A percentile compares a stretch with the other conserved stretches of the same genome.
Conservation (phyloP, 176 grass and related monocot species). For the Oryza meridionalis region DNA sequence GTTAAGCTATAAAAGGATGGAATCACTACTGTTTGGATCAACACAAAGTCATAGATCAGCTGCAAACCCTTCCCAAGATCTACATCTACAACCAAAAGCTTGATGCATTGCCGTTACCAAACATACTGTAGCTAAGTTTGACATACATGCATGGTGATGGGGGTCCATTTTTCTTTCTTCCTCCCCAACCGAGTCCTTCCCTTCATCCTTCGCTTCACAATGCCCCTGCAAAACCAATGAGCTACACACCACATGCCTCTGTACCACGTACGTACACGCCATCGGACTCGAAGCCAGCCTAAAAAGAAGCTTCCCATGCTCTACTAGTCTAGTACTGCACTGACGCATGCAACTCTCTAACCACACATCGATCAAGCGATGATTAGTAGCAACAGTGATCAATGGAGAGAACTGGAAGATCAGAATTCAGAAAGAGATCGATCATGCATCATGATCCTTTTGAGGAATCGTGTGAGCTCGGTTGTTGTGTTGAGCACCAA, state of each 20-base stretch:
- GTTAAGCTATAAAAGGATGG: background rate
- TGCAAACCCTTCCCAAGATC: constrained; percentile 29
- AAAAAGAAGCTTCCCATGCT: constrained; percentile 53
- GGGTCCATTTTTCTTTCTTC: background rate
- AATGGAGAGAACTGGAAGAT: constrained; percentile 21
- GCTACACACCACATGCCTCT: constrained; percentile 38
- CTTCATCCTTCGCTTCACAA: background rate
- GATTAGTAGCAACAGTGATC: background rate
- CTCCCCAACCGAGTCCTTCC: background rate
- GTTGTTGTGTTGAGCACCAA: constrained; percentile 48
- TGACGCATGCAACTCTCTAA: constrained; percentile 14
- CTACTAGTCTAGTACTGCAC: constrained; percentile 2
- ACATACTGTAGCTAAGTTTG: constrained; percentile 27
- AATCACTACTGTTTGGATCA: constrained; percentile 15
- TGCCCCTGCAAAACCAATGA: constrained; percentile 39
- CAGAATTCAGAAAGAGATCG: constrained; percentile 6
- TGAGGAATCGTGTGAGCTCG: constrained; percentile 26
- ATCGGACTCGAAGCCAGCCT: constrained; percentile 41
- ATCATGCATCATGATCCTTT: constrained; percentile 35
- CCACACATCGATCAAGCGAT: constrained; percentile 30
- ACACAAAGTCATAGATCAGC: constrained; percentile 36
- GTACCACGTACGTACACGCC: constrained; percentile 26
- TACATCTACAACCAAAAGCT: constrained; percentile 32
- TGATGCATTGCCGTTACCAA: constrained; percentile 37
- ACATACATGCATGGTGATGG: constrained; percentile 7